phyloP scores from a whole-genome alignment of 495 filamentous ascomycete species.

The Cudoniella acicularis region DNA sequence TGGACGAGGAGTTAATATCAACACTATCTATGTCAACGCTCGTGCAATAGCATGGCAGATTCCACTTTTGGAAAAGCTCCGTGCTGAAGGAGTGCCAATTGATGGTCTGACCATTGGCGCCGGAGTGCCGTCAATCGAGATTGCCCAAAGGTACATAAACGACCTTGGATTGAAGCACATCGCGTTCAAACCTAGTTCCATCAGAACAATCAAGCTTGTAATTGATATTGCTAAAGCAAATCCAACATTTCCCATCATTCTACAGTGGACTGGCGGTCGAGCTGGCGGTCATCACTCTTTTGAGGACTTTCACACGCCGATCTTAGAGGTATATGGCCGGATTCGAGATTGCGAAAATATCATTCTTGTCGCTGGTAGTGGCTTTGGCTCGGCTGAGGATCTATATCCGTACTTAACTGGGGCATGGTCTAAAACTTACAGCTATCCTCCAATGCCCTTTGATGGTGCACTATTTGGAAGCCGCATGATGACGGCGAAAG shows the following conservation, averaged over 20 bases:
- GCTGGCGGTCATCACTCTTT: constrained; percentile 92
- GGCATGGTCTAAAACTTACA: constrained; percentile 73
- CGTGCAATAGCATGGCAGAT: constrained; percentile 97
- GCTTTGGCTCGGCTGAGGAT: constrained; percentile 82
- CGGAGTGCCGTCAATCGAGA: constrained; percentile 86
- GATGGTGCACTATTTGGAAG: constrained; percentile 86
- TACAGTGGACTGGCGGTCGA: constrained; percentile 92
- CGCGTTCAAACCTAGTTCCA: constrained; percentile 86
- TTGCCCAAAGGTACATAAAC: constrained; percentile 87
- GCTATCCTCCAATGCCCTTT: constrained; percentile 87
- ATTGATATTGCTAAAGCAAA: constrained; percentile 89
- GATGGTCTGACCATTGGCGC: constrained; percentile 92
- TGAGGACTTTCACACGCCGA: constrained; percentile 88
- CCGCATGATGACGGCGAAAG: constrained; percentile 88
- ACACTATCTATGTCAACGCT: constrained; percentile 93
- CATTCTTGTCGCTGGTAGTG: constrained; percentile 81
- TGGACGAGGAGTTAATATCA: constrained; percentile 85
- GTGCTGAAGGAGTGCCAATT: constrained; percentile 81
- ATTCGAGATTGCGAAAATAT: constrained; percentile 78
- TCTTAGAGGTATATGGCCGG: constrained; percentile 77
- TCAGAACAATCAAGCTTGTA: constrained; percentile 78
- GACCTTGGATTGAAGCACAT: constrained; percentile 89
- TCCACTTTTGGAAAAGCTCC: constrained; percentile 73
- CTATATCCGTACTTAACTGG: constrained; percentile 89
- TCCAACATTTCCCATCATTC: constrained; percentile 78